phyloP scores from a whole-genome alignment of 1,284 basidiomycete genomes.

The Somion occarium region DNA sequence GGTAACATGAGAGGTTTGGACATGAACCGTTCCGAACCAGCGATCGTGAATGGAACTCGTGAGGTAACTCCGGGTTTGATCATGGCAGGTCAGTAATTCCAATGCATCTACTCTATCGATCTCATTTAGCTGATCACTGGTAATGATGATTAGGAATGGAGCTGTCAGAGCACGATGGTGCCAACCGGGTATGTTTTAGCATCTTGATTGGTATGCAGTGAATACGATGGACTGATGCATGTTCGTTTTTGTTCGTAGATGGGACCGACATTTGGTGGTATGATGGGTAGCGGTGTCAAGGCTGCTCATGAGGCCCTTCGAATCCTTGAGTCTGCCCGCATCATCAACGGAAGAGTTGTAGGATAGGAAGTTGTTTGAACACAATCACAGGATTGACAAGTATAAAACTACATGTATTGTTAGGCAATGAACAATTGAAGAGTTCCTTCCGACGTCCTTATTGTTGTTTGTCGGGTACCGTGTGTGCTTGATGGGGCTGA shows the following conservation, averaged over 20 bases:
- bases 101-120: neutral
- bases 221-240: neutral
- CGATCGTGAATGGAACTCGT: slow-evolving; percentile 73
- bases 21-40: slow-evolving; percentile 76
- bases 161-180: slow-evolving; percentile 79
- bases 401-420: no score
- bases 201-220: neutral
- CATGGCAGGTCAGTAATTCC: slow-evolving; percentile 51
- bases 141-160: slow-evolving; percentile 61
- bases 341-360: slow-evolving; percentile 66
- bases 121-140: neutral
- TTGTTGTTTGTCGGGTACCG: no score
- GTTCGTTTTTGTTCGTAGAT: slow-evolving; percentile 11
- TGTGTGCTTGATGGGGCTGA: no score
- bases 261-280: slow-evolving; percentile 81
- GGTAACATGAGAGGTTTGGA: slow-evolving; percentile 81
- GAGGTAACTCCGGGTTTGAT: slow-evolving; percentile 80
- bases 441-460: no score
- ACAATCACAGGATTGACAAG: no score
- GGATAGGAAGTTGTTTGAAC: slow-evolving; percentile 27
- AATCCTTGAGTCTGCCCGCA: slow-evolving; percentile 51
- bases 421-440: no score
- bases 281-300: slow-evolving; percentile 78
- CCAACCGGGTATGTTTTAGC: slow-evolving; percentile 51
- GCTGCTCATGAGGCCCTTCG: slow-evolving; percentile 73